phyloP scores from a whole-genome alignment of 2,329 filamentous ascomycete genomes.

The Fusarium citri region DNA sequence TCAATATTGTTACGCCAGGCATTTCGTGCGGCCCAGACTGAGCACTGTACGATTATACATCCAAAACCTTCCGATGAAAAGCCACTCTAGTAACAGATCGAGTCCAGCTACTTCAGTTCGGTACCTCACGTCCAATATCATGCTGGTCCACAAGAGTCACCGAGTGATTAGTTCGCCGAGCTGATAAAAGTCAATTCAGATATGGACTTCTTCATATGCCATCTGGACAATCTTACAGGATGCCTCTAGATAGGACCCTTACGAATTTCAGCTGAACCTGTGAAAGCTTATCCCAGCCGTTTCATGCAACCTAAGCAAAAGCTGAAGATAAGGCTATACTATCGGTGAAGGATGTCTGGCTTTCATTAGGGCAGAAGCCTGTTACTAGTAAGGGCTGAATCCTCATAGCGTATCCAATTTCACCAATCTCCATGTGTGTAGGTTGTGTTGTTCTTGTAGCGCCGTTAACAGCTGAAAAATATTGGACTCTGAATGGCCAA shows the following conservation, averaged over 20 bases:
- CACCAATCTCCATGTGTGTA: background rate
- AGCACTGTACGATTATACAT: background rate
- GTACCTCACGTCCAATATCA: background rate
- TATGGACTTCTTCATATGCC: too few relatives aligned
- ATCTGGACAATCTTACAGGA: background rate
- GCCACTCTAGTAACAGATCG: background rate
- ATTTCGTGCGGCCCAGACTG: background rate
- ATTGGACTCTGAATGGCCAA: background rate
- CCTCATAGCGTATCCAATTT: background rate
- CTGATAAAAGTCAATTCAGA: background rate
- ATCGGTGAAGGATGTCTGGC: background rate
- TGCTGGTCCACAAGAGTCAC: background rate
- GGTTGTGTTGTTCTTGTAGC: background rate
- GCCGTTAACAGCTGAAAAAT: accelerated
- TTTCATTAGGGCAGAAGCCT: background rate
- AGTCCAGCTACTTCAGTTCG: background rate
- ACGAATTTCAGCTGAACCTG: background rate
- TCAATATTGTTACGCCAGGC: background rate
- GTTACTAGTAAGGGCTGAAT: background rate
- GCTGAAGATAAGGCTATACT: background rate
- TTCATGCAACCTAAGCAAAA: background rate
- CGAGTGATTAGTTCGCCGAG: background rate
- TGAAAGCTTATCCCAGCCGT: background rate
- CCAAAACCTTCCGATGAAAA: background rate
- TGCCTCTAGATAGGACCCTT: background rate